Base-by-base conservation (phyloP, 169 alveolate genomes). In the Eimeria necatrix region DNA sequence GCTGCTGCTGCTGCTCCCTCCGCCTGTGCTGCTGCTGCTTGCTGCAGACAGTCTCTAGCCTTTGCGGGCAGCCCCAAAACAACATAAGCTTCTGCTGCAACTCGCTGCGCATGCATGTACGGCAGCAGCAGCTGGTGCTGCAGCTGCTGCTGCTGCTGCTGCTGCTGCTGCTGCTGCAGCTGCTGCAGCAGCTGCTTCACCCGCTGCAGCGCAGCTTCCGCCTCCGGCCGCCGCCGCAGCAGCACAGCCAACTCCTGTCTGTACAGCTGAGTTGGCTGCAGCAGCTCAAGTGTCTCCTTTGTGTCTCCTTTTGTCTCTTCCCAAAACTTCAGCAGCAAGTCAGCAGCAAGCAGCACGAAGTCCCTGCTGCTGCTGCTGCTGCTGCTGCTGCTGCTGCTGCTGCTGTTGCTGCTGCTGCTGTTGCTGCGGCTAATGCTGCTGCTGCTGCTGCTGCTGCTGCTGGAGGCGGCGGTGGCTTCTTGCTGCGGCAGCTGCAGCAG, bases 161-260 rank as follows among this genome's bases (percentile, higher is more conserved):
- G 89, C 46, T 32, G 89, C 71, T 80, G 73, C 71, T 80, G 89
- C 89, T 80, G 89, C 89, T 80, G 73, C 32, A 12, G 26, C 71
- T 48, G 0, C 89, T 80, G 71, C 71, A 80, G 64, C 89, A 80
- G 89, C 71, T 80, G 89, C 89, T 80, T 80, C 73, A 80, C 52
- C 18, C 9, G 26, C 89, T 51, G 89, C 89, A 80, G 71, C 70
- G 89, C 89, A 49, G 89, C 89, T 0, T 80, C 89, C 0, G 70
- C 89, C 8, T 20, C 89, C 41, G 73, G 71, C 22, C 89, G 70
- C 0, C 71, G 18, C 71, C 89, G 49, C 10, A 46, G n/a, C 71
- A 80, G 89, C 89, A 80, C 32, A 10, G 49, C 52, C 71, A 80
- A 6, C 89, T 80, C 89, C 41, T 49, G 53, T 3, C 89, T 49